A percentile compares a stretch with the other conserved stretches of the same genome.
phyloP scores from a whole-genome alignment of 768 basidiomycete species.

The Trametes cinnabarina region DNA sequence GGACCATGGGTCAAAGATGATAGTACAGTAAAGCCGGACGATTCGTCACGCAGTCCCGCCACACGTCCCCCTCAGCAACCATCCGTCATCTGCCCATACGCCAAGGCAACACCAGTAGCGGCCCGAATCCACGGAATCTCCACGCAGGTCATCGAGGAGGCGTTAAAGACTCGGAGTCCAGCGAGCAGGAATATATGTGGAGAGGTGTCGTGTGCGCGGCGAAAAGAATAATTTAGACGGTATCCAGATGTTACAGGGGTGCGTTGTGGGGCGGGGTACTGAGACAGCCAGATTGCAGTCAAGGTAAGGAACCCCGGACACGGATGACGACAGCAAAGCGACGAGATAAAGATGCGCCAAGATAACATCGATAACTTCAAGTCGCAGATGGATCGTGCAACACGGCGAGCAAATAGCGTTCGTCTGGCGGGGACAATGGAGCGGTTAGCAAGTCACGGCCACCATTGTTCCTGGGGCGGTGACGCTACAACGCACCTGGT shows the following conservation, averaged over 20 bases:
- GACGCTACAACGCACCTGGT: constrained; percentile 57
- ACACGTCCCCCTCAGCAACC: not conserved
- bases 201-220: not conserved
- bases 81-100: not conserved
- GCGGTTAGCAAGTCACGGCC: not conserved
- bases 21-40: not conserved
- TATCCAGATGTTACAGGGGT: constrained; percentile 17
- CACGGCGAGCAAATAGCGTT: constrained; percentile 79
- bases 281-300: constrained; percentile 1
- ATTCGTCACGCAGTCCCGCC: not conserved
- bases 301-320: not conserved
- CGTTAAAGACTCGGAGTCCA: not conserved
- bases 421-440: constrained; percentile 47
- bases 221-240: constrained; percentile 10
- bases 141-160: not conserved
- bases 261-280: constrained; percentile 2
- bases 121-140: not conserved
- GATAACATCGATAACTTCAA: constrained; percentile 25
- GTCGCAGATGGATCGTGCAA: constrained; percentile 66
- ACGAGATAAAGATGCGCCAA: not conserved
- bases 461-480: constrained; percentile 6
- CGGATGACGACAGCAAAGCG: not conserved
- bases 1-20: not conserved
- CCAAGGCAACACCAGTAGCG: not conserved
- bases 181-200: not conserved